Conservation (phyloP, 495 filamentous ascomycete species). For the Bombardia bombarda region DNA sequence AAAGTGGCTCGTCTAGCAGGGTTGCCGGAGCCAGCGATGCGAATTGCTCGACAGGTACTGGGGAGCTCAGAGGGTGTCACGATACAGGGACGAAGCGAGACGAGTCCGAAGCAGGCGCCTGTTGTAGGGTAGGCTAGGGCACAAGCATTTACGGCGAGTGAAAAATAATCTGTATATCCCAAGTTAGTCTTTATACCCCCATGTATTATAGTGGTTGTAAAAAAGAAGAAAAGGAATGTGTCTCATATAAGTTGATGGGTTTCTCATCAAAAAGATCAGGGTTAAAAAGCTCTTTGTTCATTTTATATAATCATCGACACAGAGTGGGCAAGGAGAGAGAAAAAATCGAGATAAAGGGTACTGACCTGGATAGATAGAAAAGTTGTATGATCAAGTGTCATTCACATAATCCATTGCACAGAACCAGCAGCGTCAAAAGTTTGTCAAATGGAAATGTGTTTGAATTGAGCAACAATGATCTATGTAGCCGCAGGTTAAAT, state of each 20-base stretch:
- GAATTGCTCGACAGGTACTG: conserved; percentile 42
- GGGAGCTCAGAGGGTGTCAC: conserved; percentile 10
- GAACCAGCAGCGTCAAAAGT: conserved; percentile 9
- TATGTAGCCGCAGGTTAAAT: conserved; percentile 33
- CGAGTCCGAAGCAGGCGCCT: background rate
- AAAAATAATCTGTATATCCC: background rate
- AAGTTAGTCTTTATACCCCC: conserved; percentile 26
- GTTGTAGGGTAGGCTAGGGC: background rate
- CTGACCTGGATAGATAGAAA: conserved; percentile 34
- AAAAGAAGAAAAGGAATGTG: conserved; percentile 18
- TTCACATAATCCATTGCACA: background rate
- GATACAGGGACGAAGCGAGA: conserved; percentile 1
- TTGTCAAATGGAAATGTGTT: conserved; percentile 25
- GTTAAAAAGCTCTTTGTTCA: conserved; percentile 50
- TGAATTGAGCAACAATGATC: conserved; percentile 37
- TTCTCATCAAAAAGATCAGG: conserved; percentile 41
- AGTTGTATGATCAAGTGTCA: background rate
- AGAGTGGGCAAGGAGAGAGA: background rate
- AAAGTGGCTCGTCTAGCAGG: conserved; percentile 88
- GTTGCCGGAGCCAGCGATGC: conserved; percentile 53
- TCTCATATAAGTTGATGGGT: conserved; percentile 45
- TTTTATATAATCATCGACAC: conserved; percentile 45
- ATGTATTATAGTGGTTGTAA: conserved; percentile 8
- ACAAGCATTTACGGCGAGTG: too few species aligned
- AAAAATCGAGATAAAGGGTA: conserved; percentile 11